Base-by-base conservation (phyloP, 805 yeast species). In the Lachancea sp. region DNA sequence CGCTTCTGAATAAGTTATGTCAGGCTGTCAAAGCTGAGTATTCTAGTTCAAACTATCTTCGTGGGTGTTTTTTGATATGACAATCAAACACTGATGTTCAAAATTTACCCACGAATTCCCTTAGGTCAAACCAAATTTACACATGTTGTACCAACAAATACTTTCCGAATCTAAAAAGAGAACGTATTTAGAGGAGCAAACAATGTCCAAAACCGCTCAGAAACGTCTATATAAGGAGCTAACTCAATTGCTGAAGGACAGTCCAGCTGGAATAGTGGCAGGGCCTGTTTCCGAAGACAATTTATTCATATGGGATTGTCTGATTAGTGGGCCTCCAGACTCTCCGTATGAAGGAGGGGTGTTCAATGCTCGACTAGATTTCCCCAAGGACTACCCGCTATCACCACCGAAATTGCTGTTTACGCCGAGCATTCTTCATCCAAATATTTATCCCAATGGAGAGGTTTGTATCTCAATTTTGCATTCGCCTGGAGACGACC, bases 401-500 rank as follows among this genome's bases (percentile, higher is more conserved):
- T 75, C 83, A 18, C 95, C 95, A 2, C 95, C 95, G 8, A 71
- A 72, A 43, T 71, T 86, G 63, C 75, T 66, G 49, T 84, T 83
- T 56, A 79, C 78, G 12, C 89, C 95, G 19, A 81, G 94, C 4
- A 74, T 92, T 38, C 70, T 86, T 44, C 98, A 92, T 61, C 98
- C 98, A 18, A 92, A 92, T 62, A 79, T 92, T 41, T 92, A 90
- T 60, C 78, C 84, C 37, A 95, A 89, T 56, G 98, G 98, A 2
- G 86, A 86, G 18, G 98, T 92, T 3, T 92, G 98, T 62, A 92
- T 92, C 37, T 86, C 96, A 12, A 92, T 92, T 36, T 69, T 92
- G 49, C 98, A 92, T 60, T 79, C 96, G 1, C 96, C 97, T 1
- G 98, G 98, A 8, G 95, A 89, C 52, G 98, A 92, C 62, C 97